Conservation (phyloP, 306 rosid species). For the Cucumis sativus region DNA sequence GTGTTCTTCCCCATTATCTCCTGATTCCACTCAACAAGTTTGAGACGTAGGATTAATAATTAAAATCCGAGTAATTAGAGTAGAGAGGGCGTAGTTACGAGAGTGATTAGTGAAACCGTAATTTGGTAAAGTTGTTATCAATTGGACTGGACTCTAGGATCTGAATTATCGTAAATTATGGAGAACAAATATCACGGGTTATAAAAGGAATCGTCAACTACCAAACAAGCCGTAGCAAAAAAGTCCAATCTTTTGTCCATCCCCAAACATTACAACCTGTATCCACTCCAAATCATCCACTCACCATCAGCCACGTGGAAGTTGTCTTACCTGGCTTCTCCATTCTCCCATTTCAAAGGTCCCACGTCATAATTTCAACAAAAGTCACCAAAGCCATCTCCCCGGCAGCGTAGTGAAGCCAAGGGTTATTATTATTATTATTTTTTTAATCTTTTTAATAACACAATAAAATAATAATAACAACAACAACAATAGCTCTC, state of each 20-base stretch:
- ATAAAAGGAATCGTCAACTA: background rate
- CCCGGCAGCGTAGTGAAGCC: background rate
- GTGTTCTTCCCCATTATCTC: background rate
- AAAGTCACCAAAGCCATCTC: conserved; percentile 5
- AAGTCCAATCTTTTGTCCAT: conserved; percentile 36
- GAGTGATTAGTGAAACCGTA: background rate
- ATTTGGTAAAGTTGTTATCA: background rate
- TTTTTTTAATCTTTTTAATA: no score
- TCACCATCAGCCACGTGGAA: conserved; percentile 25
- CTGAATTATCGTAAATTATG: background rate
- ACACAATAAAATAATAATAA: background rate
- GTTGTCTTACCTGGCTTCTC: conserved; percentile 24
- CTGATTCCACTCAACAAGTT: background rate
- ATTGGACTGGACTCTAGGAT: background rate
- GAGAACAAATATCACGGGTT: conserved; percentile 5
- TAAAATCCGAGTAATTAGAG: background rate
- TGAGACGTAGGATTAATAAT: background rate
- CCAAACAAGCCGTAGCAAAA: conserved; percentile 34
- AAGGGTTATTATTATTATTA: background rate
- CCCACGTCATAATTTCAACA: conserved; percentile 39
- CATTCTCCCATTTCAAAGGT: conserved; percentile 18
- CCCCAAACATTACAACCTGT: conserved; percentile 28
- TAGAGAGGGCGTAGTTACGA: background rate
- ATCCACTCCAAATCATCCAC: conserved; percentile 24
- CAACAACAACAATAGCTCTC: background rate